Conservation (phyloP, 2,329 filamentous ascomycete genomes). For the Teratosphaeria gauchensis region DNA sequence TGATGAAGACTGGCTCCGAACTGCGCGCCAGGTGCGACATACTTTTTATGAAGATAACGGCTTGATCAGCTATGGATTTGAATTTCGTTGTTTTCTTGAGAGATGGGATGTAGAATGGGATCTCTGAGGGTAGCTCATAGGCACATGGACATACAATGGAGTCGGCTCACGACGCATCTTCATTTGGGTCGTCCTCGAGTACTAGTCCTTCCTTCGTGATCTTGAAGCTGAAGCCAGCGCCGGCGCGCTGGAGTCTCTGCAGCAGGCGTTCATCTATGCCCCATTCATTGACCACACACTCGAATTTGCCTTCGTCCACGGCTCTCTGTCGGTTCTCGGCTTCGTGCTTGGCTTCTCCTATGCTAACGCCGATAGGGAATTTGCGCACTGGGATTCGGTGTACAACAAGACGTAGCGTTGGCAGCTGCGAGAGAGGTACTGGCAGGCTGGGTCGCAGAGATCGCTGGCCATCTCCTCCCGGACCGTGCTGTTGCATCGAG, state of each 20-base stretch:
- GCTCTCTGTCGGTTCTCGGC: slow-evolving; percentile 26
- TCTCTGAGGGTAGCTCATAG: neutral
- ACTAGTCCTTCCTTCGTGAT: slow-evolving; percentile 3
- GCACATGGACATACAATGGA: neutral
- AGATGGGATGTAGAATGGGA: neutral
- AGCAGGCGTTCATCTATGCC: slow-evolving; percentile 15
- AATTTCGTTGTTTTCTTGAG: neutral
- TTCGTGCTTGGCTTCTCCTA: slow-evolving; percentile 30
- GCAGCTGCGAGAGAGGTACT: slow-evolving; percentile 20
- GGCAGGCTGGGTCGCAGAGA: slow-evolving; percentile 19
- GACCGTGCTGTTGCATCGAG: neutral
- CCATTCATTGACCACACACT: slow-evolving; percentile 20
- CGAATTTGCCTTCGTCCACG: slow-evolving; percentile 28
- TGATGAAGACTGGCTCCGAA: neutral
- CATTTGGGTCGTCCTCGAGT: neutral
- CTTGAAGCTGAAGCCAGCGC: slow-evolving; percentile 15
- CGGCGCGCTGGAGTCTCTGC: slow-evolving; percentile 10
- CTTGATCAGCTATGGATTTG: neutral
- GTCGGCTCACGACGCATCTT: neutral
- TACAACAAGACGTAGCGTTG: slow-evolving; percentile 26
- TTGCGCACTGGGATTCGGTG: slow-evolving; percentile 24
- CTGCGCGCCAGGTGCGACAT: neutral
- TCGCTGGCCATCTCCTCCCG: slow-evolving; percentile 1
- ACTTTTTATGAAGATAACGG: neutral
- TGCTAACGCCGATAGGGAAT: slow-evolving; percentile 29